These are phyloP conservation scores for Didymella glomerata DNA, from an alignment of 2,329 filamentous ascomycete genomes.

Conservation along the genomic window DNA sequence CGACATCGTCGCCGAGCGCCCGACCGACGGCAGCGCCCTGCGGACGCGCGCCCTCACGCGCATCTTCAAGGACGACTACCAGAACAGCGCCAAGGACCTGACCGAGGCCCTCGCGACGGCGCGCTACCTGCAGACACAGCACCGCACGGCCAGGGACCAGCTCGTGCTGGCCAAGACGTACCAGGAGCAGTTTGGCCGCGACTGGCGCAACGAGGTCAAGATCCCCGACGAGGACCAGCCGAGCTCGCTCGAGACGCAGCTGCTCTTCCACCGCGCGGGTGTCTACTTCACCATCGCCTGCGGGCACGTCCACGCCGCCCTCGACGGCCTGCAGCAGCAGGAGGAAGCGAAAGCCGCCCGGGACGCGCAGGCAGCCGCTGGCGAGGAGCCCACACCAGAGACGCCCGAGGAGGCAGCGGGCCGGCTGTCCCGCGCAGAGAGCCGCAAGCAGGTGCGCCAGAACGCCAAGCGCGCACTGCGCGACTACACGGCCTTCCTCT, in stretches of 20 bases:
- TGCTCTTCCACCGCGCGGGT: constrained; percentile 78
- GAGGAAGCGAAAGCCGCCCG: constrained; percentile 45
- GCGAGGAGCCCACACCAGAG: constrained; percentile 44
- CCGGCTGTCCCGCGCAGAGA: constrained; percentile 61
- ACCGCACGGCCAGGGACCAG: constrained; percentile 60
- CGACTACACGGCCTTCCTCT: constrained; percentile 77
- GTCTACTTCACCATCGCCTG: constrained; percentile 77
- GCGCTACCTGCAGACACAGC: constrained; percentile 63
- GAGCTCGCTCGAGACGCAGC: constrained; percentile 75
- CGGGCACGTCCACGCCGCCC: constrained; percentile 66
- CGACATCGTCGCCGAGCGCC: constrained; percentile 71
- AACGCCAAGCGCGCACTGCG: constrained; percentile 79
- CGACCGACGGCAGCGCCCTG: constrained; percentile 71
- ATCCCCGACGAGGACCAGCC: constrained; percentile 73
- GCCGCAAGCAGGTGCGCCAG: constrained; percentile 73
- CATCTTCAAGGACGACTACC: constrained; percentile 77
- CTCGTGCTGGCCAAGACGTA: constrained; percentile 59
- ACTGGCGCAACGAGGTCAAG: constrained; percentile 61
- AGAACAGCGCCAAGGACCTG: constrained; percentile 74
- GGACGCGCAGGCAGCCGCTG: constrained; percentile 35
- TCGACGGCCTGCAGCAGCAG: constrained; percentile 59
- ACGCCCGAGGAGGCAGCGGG: constrained; percentile 59
- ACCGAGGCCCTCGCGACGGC: constrained; percentile 69
- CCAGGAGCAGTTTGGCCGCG: constrained; percentile 47
- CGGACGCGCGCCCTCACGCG: constrained; percentile 78